phyloP scores from a whole-genome alignment of 2,329 filamentous ascomycete species.

The Trichoderma oligosporum region DNA sequence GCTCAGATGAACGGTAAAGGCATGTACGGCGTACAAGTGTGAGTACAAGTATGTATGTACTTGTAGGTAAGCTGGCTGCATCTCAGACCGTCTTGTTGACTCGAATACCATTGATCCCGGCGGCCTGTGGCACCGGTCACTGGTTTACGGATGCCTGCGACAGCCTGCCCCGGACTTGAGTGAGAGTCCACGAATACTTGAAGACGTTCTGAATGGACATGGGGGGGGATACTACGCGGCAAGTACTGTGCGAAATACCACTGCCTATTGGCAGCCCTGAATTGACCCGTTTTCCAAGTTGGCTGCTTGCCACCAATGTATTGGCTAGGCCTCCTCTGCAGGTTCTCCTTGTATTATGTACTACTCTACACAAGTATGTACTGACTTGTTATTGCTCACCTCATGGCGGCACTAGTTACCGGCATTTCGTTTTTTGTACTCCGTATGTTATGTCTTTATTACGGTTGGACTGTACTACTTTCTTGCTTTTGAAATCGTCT shows the following conservation, averaged over 20 bases:
- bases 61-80: no score
- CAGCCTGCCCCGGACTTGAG: constrained; percentile 13
- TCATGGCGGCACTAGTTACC: background rate
- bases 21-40: background rate
- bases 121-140: constrained; percentile 14
- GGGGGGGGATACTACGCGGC: no score
- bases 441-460: background rate
- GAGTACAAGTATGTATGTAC: no score
- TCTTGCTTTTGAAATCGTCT: background rate
- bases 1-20: background rate
- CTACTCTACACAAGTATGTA: no score
- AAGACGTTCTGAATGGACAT: constrained; percentile 1
- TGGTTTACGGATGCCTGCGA: constrained; percentile 16
- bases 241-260: background rate
- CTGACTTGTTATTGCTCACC: no score
- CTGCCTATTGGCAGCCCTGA: constrained; percentile 1
- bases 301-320: constrained; percentile 14
- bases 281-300: constrained; percentile 1
- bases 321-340: background rate
- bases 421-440: no score
- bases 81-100: constrained; percentile 8
- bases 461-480: background rate
- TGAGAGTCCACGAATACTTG: constrained; percentile 2
- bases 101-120: constrained; percentile 7
- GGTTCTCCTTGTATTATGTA: background rate